Evolutionary conservation across 345 rosid species (phyloP).

Genomic region (Linum tenue): DNA sequence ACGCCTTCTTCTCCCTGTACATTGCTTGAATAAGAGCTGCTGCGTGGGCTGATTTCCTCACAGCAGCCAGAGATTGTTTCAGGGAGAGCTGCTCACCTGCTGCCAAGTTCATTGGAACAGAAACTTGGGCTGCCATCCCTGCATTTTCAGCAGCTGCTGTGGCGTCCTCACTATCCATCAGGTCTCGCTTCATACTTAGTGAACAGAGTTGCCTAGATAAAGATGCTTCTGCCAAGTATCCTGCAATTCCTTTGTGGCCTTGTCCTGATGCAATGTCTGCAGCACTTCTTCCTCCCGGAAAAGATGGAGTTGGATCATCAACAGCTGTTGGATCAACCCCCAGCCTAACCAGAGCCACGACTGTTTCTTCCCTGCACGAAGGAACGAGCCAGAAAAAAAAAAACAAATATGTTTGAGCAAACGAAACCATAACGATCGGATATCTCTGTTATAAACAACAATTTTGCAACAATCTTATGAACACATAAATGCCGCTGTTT

Average conservation of each 20-base stretch:
- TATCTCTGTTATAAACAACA: no score
- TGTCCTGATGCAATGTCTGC: slow-evolving; percentile 53
- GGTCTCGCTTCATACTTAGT: slow-evolving; percentile 23
- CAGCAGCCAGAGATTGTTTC: slow-evolving; percentile 55
- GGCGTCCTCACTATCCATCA: slow-evolving; percentile 13
- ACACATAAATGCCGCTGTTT: no score
- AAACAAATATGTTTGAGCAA: no score
- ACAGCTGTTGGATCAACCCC: slow-evolving; percentile 52
- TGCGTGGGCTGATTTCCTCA: slow-evolving; percentile 50
- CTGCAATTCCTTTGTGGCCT: slow-evolving; percentile 67
- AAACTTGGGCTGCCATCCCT: slow-evolving; percentile 18
- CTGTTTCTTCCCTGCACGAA: slow-evolving; percentile 48
- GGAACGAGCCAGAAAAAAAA: not conserved
- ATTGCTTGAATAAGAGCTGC: slow-evolving; percentile 52
- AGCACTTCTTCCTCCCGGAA: slow-evolving; percentile 51
- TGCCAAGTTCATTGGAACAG: slow-evolving; percentile 10
- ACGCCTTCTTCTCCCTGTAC: slow-evolving; percentile 36
- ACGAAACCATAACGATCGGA: no score
- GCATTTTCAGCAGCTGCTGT: slow-evolving; percentile 19
- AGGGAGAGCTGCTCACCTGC: slow-evolving; percentile 31
- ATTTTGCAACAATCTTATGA: no score
- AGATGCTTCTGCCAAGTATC: slow-evolving; percentile 48
- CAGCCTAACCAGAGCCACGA: slow-evolving; percentile 37
- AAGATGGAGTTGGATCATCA: slow-evolving; percentile 49
- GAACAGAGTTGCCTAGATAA: slow-evolving; percentile 35